These are phyloP conservation scores for Tetrastigma voinierianum DNA, from an alignment of 164 flowering plant species.

Conservation along the genomic window DNA sequence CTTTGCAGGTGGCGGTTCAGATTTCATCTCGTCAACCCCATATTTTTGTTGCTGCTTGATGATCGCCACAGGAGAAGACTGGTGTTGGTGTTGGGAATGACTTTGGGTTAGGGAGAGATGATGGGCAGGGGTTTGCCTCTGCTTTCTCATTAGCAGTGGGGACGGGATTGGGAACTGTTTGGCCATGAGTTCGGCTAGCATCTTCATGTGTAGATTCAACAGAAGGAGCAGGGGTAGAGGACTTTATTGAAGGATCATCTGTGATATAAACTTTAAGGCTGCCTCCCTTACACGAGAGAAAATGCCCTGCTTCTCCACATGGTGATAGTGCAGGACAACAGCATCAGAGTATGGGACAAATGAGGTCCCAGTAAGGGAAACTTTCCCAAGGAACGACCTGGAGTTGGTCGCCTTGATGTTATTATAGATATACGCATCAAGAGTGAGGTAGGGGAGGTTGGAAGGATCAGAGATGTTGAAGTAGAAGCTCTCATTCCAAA, in stretches of 20 bases:
- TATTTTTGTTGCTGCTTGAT: constrained; percentile 38
- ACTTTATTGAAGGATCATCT: constrained; percentile 61
- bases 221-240: constrained; percentile 50
- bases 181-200: constrained; percentile 16
- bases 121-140: constrained; percentile 58
- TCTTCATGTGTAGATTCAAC: constrained; percentile 26
- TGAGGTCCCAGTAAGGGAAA: constrained; percentile 65
- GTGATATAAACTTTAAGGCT: constrained; percentile 76
- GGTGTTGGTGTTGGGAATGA: constrained; percentile 30
- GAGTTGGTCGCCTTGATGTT: constrained; percentile 40
- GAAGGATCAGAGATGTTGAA: constrained; percentile 81
- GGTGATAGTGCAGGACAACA: constrained; percentile 81
- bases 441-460: constrained; percentile 52
- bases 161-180: constrained; percentile 11
- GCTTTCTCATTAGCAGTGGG: constrained; percentile 25
- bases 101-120: constrained; percentile 65
- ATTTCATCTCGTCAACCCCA: constrained; percentile 51
- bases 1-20: constrained; percentile 56
- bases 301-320: constrained; percentile 71
- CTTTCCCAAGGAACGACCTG: constrained; percentile 77
- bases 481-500: constrained; percentile 88
- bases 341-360: constrained; percentile 82
- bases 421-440: constrained; percentile 68
- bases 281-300: constrained; percentile 78
- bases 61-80: constrained; percentile 20